Percentiles rank a stretch among this genome's conserved stretches.
These are phyloP conservation scores for Paraglomus brasilianum DNA, from an alignment of 192 early-diverging fungal species.

Conservation along the genomic window DNA sequence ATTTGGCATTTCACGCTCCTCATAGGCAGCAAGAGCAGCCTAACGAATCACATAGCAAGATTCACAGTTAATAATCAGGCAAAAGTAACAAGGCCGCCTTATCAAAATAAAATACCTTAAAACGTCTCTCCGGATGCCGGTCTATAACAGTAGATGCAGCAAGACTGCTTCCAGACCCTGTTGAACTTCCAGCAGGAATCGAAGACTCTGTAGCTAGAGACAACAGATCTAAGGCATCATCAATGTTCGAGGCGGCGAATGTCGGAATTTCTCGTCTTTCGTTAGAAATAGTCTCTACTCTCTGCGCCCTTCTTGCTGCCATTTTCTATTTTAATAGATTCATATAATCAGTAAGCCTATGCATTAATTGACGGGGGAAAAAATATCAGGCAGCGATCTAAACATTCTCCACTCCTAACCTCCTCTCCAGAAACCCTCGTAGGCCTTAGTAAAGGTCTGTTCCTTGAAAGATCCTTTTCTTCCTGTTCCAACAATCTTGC, in stretches of 20 bases:
- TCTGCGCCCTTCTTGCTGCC: constrained; percentile 55
- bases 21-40: constrained; percentile 67
- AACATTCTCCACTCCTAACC: constrained; percentile 29
- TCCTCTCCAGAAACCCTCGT: constrained; percentile 45
- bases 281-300: constrained; percentile 42
- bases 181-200: constrained; percentile 27
- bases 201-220: constrained; percentile 32
- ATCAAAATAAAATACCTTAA: constrained; percentile 46
- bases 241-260: constrained; percentile 79
- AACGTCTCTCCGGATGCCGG: constrained; percentile 85
- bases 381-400: neutral
- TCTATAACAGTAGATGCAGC: constrained; percentile 56
- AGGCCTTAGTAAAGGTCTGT: constrained; percentile 40
- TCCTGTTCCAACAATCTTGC: constrained; percentile 58
- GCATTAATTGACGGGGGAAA: neutral
- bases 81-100: neutral
- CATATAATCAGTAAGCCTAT: neutral
- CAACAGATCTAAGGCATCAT: constrained; percentile 82
- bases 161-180: constrained; percentile 29
- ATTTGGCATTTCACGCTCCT: constrained; percentile 68
- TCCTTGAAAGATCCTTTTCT: constrained; percentile 48
- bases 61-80: neutral
- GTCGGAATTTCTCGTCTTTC: constrained; percentile 58
- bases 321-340: constrained; percentile 45
- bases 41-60: constrained; percentile 12